A percentile compares a stretch with the other conserved stretches of the same genome.
These are phyloP conservation scores for Neurospora sp. DNA, from an alignment of 495 filamentous ascomycete genomes.

Conservation along the genomic window DNA sequence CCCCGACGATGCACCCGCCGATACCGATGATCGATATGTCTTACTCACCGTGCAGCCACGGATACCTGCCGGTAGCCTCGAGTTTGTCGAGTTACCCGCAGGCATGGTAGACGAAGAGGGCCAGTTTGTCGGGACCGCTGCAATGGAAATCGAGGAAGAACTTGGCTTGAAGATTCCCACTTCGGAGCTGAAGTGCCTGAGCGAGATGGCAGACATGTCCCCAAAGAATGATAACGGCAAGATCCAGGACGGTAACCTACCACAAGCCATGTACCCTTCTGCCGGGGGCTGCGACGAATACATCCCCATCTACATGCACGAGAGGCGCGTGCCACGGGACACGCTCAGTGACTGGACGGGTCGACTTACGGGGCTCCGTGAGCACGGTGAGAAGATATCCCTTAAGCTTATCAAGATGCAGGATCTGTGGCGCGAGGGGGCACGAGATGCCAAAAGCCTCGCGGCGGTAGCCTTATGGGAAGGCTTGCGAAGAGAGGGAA, in stretches of 20 bases:
- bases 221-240: slow-evolving; percentile 11
- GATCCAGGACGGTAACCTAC: slow-evolving; percentile 37
- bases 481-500: slow-evolving; percentile 56
- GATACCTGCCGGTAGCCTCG: slow-evolving; percentile 64
- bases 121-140: slow-evolving; percentile 66
- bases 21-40: slow-evolving; percentile 49
- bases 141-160: slow-evolving; percentile 77
- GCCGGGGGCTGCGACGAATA: slow-evolving; percentile 80
- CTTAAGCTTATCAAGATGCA: slow-evolving; percentile 58
- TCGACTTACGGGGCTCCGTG: slow-evolving; percentile 65
- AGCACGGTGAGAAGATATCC: slow-evolving; percentile 76
- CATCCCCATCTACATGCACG: slow-evolving; percentile 66
- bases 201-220: slow-evolving; percentile 50
- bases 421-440: slow-evolving; percentile 66
- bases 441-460: slow-evolving; percentile 70
- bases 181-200: slow-evolving; percentile 35
- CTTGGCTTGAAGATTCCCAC: slow-evolving; percentile 48
- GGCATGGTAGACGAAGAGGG: slow-evolving; percentile 81
- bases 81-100: slow-evolving; percentile 72
- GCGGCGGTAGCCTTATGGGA: slow-evolving; percentile 69
- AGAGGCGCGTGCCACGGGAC: slow-evolving; percentile 52
- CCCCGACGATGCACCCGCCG: slow-evolving; percentile 50
- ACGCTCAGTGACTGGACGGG: slow-evolving; percentile 62
- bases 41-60: slow-evolving; percentile 78
- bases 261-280: slow-evolving; percentile 61